Base-by-base conservation (phyloP, 306 rosid species). In the Ceratonia siliqua region DNA sequence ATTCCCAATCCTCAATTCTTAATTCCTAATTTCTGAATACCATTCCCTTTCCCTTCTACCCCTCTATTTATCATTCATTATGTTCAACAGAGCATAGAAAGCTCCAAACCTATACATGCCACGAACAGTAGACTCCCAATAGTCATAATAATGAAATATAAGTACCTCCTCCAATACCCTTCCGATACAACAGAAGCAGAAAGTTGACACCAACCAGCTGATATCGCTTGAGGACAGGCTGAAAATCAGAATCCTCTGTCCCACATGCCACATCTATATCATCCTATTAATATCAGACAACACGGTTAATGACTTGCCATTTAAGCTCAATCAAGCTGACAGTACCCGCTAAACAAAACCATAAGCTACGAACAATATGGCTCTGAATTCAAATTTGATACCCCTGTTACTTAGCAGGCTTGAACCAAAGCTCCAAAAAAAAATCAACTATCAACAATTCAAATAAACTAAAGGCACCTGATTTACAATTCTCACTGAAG, bases 171-270 rank as follows among this genome's bases (percentile, higher is more conserved):
- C 90, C 96, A 62, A 94, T 85, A n/a, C 91, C 80, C 89, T 91
- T 94, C 53, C 85, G 85, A 87, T 91, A 84, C 83, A 94, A 72
- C 71, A 94, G 84, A 57, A 94, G 96, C 85, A 94, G 87, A 84
- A 94, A 91, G 76, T 94, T 94, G 67, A 94, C 97, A 57, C 98
- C 97, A 80, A 94, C 98, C 76, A 94, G 82, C 74, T 94, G 97
- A 69, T 94, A 94, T 21, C 90, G 93, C 87, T 94, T 94, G 39
- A 94, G 96, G 68, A 90, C 75, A 63, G 97, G 98, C 81, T 87
- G 90, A 81, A 94, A 90, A 86, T 90, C 90, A 21, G 95, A 91
- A 79, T 90, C 90, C 68, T 88, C 89, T 0, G 90, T 80, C 73
- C 76, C 84, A 38, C 98, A 94, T n/a, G 94, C 98, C 64, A 72